Evolutionary conservation across 352 stramenopile species (phyloP), one percentile per base, ranked within the genome.

Genomic region (Phytophthora aleatoria): DNA sequence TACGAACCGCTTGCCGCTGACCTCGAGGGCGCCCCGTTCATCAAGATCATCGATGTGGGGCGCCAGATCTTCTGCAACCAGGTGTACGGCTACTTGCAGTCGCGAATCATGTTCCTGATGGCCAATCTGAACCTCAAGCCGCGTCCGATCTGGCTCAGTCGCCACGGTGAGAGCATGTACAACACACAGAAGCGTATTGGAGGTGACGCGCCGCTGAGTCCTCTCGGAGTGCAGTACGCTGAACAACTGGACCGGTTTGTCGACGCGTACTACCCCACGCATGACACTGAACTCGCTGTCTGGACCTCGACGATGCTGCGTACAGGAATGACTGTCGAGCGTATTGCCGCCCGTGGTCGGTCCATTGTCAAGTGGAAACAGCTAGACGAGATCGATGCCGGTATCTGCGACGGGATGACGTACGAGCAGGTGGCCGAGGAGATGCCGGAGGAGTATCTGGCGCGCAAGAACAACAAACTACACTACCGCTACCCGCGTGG

Each of bases 141-240:
- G 47, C 88, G 96, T 12, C 94, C 93, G 8, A 99, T 99, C 71
- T 99, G 97, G 83, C 85, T 99, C 41, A 98, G 93, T 52, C 92
- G 97, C 43, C 97, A 99, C 73, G 97, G 97, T 36, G 95, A 99
- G 82, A 98, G 91, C 33, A 94, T 99, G 81, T 99, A 98, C 84
- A 99, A 99, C 73, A 89, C 97, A 50, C 81, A 98, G 67, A 98
- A 97, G 56, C 95, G 97, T 28, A 99, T 99, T 74, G 97, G 97
- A 45, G 97, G 97, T 13, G 97, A 99, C 80, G 85, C 91, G 16
- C 89, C 91, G 24, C 76, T 99, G 6, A 98, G 92, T 55, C 84
- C 90, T 8, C 79, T 91, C 11, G 97, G 97, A 10, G 68, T 96
- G 35, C 83, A 98, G 72, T 99, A 99, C 78, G 95, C 96, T 1